phyloP scores from a whole-genome alignment of 192 early-diverging fungal species.

The Entomortierella chlamydospora region DNA sequence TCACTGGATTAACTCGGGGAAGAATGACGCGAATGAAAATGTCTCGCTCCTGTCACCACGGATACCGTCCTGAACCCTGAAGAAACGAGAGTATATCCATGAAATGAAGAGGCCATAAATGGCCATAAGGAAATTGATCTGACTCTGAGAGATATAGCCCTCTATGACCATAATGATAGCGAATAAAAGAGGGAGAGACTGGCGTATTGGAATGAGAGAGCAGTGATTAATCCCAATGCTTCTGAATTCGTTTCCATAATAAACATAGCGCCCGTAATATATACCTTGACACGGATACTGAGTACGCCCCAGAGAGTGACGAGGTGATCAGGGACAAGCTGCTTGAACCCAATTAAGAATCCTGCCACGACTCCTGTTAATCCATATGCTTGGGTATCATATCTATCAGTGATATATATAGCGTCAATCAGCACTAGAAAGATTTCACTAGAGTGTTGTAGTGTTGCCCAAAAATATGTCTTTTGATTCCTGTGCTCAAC shows the following conservation, averaged over 20 bases:
- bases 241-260: too few relatives aligned
- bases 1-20: constrained; percentile 85
- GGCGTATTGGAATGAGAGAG: neutral
- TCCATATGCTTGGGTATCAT: constrained; percentile 74
- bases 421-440: too few relatives aligned
- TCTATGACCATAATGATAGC: constrained; percentile 54
- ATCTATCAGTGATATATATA: constrained; percentile 39
- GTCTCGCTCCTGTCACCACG: constrained; percentile 90
- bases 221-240: constrained; percentile 27
- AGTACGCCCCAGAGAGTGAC: constrained; percentile 74
- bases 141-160: constrained; percentile 60
- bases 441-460: neutral
- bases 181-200: constrained; percentile 64
- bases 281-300: constrained; percentile 83
- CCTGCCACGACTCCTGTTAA: constrained; percentile 76
- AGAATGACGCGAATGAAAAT: constrained; percentile 92
- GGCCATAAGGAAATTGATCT: constrained; percentile 75
- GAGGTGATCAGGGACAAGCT: constrained; percentile 88
- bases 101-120: constrained; percentile 77
- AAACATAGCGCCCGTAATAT: neutral
- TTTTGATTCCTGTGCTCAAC: neutral
- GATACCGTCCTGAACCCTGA: constrained; percentile 80
- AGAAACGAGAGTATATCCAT: constrained; percentile 91
- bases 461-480: constrained; percentile 8
- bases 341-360: constrained; percentile 90